These are phyloP conservation scores for Pezicula rhizophila DNA, from an alignment of 2,329 filamentous ascomycete species.

Conservation along the genomic window DNA sequence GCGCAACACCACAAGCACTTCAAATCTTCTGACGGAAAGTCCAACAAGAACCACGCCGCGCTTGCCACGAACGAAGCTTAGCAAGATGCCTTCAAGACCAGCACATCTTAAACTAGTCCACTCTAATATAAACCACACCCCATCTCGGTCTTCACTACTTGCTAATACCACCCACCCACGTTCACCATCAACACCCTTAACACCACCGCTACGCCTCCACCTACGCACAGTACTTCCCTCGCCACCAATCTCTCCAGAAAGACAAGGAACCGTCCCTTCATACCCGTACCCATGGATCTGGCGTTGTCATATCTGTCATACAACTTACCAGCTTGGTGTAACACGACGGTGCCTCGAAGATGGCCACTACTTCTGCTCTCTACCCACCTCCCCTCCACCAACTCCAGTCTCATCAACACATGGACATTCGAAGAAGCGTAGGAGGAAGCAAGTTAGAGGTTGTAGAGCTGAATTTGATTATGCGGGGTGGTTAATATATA, in stretches of 20 bases:
- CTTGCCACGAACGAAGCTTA: too few species aligned
- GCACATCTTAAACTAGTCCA: too few species aligned
- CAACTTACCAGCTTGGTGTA: conserved; percentile 26
- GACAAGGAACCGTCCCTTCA: conserved; percentile 19
- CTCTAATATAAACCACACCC: not conserved
- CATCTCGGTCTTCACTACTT: not conserved
- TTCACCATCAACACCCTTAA: conserved; percentile 5
- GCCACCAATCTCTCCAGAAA: conserved; percentile 17
- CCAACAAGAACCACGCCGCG: too few species aligned
- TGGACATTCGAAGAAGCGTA: not conserved
- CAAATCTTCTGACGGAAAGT: too few species aligned
- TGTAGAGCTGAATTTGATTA: conserved; percentile 18
- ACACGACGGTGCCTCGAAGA: conserved; percentile 30
- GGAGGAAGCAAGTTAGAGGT: not conserved
- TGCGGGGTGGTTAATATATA: conserved; percentile 10
- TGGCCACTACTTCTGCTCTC: conserved; percentile 21
- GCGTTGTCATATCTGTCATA: conserved; percentile 29
- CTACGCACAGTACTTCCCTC: conserved; percentile 17
- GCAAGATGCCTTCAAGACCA: too few species aligned
- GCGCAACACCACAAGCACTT: too few species aligned
- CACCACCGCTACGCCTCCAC: conserved; percentile 11
- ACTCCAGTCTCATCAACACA: not conserved
- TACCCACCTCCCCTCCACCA: conserved; percentile 1
- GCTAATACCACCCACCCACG: not conserved
- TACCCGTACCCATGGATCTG: conserved; percentile 28